phyloP scores from a whole-genome alignment of 371 early-diverging fungal species.

The Mucor irregularis region DNA sequence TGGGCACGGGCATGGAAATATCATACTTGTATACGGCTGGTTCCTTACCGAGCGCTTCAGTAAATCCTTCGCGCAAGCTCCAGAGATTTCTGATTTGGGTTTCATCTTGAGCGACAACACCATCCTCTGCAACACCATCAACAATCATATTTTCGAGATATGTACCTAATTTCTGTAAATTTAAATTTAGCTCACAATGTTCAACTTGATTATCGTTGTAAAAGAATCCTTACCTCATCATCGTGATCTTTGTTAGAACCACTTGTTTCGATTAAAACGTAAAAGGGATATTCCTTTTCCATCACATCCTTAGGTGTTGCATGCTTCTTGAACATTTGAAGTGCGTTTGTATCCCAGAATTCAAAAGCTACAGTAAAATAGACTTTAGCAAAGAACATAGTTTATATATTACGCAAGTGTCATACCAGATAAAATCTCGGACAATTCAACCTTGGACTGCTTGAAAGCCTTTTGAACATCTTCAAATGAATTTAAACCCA shows the following conservation, averaged over 20 bases:
- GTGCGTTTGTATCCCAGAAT: constrained; percentile 85
- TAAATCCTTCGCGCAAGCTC: constrained; percentile 91
- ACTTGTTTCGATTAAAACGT: constrained; percentile 91
- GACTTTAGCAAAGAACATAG: too few species aligned
- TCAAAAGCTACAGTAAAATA: constrained; percentile 89
- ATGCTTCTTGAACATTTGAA: constrained; percentile 73
- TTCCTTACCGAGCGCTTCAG: constrained; percentile 85
- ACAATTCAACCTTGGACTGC: constrained; percentile 75
- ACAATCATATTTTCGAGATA: constrained; percentile 74
- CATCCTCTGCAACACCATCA: constrained; percentile 76
- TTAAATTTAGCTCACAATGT: too few species aligned
- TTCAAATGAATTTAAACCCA: constrained; percentile 76
- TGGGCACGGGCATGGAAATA: constrained; percentile 82
- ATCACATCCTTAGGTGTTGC: constrained; percentile 65
- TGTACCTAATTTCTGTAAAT: constrained; percentile 66
- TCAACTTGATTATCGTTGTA: background rate
- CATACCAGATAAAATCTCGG: constrained; percentile 87
- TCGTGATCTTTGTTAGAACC: constrained; percentile 94
- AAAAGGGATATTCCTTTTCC: constrained; percentile 74
- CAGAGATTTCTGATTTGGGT: constrained; percentile 76
- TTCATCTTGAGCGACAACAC: constrained; percentile 89
- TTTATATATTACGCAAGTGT: background rate
- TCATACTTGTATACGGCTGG: constrained; percentile 94
- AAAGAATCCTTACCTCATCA: constrained; percentile 59
- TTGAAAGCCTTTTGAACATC: constrained; percentile 81